Conservation (phyloP, 1,139 yeast genomes). For the Tardiomyces digboiensis region DNA sequence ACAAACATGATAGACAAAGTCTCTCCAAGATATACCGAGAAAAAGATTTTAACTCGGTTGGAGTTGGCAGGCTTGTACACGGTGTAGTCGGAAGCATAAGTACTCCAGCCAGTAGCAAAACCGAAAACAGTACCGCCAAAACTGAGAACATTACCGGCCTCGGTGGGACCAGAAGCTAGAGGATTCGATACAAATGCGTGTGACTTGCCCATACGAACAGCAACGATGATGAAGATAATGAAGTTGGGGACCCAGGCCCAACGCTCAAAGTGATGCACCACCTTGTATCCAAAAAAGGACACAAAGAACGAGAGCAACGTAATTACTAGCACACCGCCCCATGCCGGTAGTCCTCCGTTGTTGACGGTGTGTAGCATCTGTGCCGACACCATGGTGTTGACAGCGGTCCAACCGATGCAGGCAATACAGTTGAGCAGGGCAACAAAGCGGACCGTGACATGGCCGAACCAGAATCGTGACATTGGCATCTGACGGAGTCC, state of each 20-base stretch:
- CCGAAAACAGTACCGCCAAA: conserved; percentile 85
- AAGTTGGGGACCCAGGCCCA: conserved; percentile 85
- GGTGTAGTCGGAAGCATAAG: conserved; percentile 89
- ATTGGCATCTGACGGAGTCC: conserved; percentile 88
- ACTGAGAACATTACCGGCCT: conserved; percentile 70
- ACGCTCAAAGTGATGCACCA: conserved; percentile 74
- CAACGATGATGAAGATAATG: conserved; percentile 62
- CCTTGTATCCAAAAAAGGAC: conserved; percentile 79
- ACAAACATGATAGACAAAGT: conserved; percentile 60
- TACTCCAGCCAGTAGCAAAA: conserved; percentile 93
- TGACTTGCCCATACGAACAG: conserved; percentile 64
- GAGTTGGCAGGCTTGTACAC: conserved; percentile 69
- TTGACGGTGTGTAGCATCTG: conserved; percentile 75
- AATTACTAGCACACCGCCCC: conserved; percentile 83
- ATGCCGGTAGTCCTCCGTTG: conserved; percentile 60
- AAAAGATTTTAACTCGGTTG: conserved; percentile 49
- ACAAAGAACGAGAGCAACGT: conserved; percentile 60
- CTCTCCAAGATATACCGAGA: conserved; percentile 54
- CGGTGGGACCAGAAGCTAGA: conserved; percentile 34
- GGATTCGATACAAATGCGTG: conserved; percentile 45
- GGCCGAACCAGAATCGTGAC: conserved; percentile 72
- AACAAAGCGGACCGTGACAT: conserved; percentile 64
- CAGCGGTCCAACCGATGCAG: conserved; percentile 95
- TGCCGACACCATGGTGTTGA: conserved; percentile 84
- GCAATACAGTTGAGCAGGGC: conserved; percentile 73